Evolutionary conservation across 2,329 filamentous ascomycete species (phyloP).

Genomic region (Penicillium glabrum): DNA sequence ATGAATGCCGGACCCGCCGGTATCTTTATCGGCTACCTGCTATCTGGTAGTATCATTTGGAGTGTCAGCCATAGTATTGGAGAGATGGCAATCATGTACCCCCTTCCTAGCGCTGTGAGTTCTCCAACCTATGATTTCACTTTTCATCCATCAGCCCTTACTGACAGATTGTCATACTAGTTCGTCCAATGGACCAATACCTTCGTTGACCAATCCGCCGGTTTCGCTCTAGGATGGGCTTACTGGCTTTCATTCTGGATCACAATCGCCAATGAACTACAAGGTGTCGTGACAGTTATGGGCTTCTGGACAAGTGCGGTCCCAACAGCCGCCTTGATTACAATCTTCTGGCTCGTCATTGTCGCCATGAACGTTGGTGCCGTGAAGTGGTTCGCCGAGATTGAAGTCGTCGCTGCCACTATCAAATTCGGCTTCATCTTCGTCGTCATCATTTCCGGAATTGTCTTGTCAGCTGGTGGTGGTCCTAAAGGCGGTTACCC

Average conservation of each 20-base stretch:
- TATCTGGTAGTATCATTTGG: conserved; percentile 4
- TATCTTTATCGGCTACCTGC: conserved; percentile 4
- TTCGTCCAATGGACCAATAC: conserved; percentile 51
- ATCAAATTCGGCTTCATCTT: conserved; percentile 53
- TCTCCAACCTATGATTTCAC: background rate
- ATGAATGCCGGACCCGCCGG: conserved; percentile 4
- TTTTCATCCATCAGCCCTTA: background rate
- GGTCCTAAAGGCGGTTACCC: conserved; percentile 33
- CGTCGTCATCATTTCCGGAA: conserved; percentile 46
- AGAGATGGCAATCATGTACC: conserved; percentile 36
- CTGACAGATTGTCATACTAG: background rate
- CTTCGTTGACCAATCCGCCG: conserved; percentile 45
- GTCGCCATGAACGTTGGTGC: conserved; percentile 45
- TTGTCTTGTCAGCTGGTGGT: conserved; percentile 48
- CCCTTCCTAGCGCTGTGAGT: conserved; percentile 40
- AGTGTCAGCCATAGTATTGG: conserved; percentile 5
- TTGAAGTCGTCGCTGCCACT: conserved; percentile 45
- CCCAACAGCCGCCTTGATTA: conserved; percentile 46
- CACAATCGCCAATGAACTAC: conserved; percentile 47
- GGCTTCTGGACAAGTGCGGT: conserved; percentile 47
- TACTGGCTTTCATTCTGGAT: conserved; percentile 50
- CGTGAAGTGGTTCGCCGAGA: conserved; percentile 48
- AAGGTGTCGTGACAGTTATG: conserved; percentile 44
- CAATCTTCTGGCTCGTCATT: conserved; percentile 47
- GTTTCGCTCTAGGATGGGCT: conserved; percentile 49